Evolutionary conservation across 1,284 basidiomycete species (phyloP).

Genomic region (Wallemia ichthyophaga): DNA sequence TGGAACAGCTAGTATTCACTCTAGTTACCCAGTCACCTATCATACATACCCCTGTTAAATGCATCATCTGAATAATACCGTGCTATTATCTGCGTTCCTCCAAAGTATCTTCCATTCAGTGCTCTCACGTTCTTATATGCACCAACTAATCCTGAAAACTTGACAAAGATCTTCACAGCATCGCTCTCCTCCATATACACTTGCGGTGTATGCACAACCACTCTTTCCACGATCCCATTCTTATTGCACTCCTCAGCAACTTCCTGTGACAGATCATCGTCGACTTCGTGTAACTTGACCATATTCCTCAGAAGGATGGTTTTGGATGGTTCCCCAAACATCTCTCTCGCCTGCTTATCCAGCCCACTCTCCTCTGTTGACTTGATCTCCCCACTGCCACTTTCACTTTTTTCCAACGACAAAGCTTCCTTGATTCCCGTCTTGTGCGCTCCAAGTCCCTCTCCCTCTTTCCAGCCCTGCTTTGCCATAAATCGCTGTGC

Average conservation of each 20-base stretch:
- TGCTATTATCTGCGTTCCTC: conserved; percentile 5
- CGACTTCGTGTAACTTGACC: conserved; percentile 5
- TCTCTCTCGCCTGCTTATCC: conserved; percentile 4
- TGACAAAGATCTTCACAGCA: neutral
- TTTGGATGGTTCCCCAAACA: conserved; percentile 5
- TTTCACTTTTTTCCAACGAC: conserved; percentile 3
- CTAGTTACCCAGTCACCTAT: neutral
- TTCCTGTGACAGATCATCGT: conserved; percentile 6
- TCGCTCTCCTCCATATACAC: neutral
- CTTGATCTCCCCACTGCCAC: neutral
- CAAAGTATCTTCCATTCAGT: conserved; percentile 6
- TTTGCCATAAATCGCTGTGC: conserved; percentile 6
- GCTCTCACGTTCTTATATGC: conserved; percentile 6
- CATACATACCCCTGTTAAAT: neutral
- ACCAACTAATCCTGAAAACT: conserved; percentile 5
- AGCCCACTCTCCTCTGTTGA: conserved; percentile 2
- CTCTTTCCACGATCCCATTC: conserved; percentile 6
- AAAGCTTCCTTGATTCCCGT: conserved; percentile 4
- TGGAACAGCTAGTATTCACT: neutral
- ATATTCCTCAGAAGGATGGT: conserved; percentile 5
- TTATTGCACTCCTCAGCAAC: conserved; percentile 6
- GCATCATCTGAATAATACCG: conserved; percentile 2
- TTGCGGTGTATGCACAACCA: conserved; percentile 4
- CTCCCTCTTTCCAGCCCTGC: conserved; percentile 6
- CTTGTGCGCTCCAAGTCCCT: conserved; percentile 5